A percentile compares a stretch with the other conserved stretches of the same genome.
Evolutionary conservation across 331 rosid species (phyloP).

Genomic region (Telfairia occidentalis): DNA sequence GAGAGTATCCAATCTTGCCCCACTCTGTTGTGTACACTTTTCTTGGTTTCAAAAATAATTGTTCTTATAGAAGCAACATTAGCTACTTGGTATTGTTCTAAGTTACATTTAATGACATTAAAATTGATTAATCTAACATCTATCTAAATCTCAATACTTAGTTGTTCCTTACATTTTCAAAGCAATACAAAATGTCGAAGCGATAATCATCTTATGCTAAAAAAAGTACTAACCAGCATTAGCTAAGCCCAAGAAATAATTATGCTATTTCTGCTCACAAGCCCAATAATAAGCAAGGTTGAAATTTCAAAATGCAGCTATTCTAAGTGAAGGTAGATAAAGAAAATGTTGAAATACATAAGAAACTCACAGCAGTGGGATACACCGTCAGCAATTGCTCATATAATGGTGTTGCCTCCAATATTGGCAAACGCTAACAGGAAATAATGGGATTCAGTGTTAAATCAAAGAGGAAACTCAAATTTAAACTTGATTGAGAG

Average conservation of each 20-base stretch:
- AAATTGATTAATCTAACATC: not conserved
- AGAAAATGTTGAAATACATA: conserved; percentile 3
- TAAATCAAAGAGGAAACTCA: conserved; percentile 1
- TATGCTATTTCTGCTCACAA: not conserved
- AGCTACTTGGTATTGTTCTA: not conserved
- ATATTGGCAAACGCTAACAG: conserved; percentile 58
- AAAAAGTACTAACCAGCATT: conserved; percentile 2
- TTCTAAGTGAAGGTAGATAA: not conserved
- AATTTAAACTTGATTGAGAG: not conserved
- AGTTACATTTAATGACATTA: not conserved
- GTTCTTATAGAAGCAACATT: not conserved
- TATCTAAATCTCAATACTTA: not conserved
- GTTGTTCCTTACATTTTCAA: not conserved
- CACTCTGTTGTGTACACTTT: not conserved
- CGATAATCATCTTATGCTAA: not conserved
- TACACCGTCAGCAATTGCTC: conserved; percentile 69
- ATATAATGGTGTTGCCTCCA: conserved; percentile 71
- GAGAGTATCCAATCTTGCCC: not conserved
- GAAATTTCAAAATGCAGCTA: not conserved
- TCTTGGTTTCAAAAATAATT: not conserved
- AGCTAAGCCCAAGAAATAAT: not conserved
- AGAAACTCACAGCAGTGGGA: conserved; percentile 77
- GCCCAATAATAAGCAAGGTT: not conserved
- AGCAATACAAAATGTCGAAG: not conserved
- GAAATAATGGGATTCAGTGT: not conserved